These are phyloP conservation scores for Xylariales sp. DNA, from an alignment of 2,329 filamentous ascomycete genomes.

Conservation along the genomic window DNA sequence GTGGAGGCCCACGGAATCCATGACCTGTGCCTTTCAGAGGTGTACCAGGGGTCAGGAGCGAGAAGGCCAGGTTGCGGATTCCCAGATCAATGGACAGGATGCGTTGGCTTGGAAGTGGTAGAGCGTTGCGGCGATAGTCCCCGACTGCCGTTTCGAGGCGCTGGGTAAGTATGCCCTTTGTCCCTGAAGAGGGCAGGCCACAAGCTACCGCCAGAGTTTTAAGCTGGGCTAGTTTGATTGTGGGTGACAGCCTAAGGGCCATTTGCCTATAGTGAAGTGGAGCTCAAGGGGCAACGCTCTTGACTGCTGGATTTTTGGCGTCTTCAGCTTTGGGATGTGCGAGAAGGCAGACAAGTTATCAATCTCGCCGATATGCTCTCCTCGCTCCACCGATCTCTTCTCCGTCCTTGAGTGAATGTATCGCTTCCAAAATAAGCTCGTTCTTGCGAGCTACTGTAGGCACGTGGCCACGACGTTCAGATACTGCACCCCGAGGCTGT, in stretches of 20 bases:
- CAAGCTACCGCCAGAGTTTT: conserved; percentile 56
- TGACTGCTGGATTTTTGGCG: too few species aligned
- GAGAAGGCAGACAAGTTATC: too few species aligned
- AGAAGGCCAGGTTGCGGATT: conserved; percentile 74
- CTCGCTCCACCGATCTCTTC: too few species aligned
- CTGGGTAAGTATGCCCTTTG: conserved; percentile 50
- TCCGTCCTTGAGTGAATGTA: too few species aligned
- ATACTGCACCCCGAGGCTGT: too few species aligned
- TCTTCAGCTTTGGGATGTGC: too few species aligned
- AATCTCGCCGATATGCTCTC: too few species aligned
- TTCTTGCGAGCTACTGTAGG: too few species aligned
- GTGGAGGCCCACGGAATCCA: conserved; percentile 12
- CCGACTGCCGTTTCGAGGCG: conserved; percentile 38
- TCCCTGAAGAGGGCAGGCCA: conserved; percentile 54
- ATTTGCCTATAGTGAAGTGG: background rate
- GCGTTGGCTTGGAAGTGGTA: conserved; percentile 24
- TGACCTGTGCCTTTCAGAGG: conserved; percentile 2
- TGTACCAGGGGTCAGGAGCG: conserved; percentile 43
- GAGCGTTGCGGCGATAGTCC: conserved; percentile 18
- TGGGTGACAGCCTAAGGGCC: conserved; percentile 4
- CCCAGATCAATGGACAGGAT: conserved; percentile 82
- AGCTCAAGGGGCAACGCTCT: too few species aligned
- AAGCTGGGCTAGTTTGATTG: conserved; percentile 48
- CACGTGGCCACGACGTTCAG: too few species aligned
- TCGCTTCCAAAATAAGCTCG: too few species aligned